These are phyloP conservation scores for Kuraishia cidri DNA, from an alignment of 805 yeast species.

Conservation along the genomic window DNA sequence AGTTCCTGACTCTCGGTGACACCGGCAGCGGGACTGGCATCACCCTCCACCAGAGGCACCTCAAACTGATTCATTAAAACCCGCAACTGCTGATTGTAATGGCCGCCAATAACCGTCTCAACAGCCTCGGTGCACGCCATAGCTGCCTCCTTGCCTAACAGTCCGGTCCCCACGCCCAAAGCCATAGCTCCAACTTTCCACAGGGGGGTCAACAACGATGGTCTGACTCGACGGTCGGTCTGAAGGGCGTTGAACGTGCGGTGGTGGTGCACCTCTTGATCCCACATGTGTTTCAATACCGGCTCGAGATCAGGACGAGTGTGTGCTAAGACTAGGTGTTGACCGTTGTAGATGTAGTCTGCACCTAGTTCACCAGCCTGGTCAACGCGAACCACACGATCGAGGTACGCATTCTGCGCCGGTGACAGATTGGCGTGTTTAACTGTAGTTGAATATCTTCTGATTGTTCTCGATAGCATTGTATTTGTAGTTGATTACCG, in stretches of 20 bases:
- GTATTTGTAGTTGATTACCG: too few species aligned
- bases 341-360: slow-evolving; percentile 87
- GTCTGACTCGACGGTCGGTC: slow-evolving; percentile 72
- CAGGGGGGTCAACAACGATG: slow-evolving; percentile 82
- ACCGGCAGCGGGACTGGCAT: slow-evolving; percentile 5
- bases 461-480: too few species aligned
- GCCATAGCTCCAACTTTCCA: slow-evolving; percentile 91
- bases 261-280: slow-evolving; percentile 90
- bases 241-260: slow-evolving; percentile 76
- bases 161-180: slow-evolving; percentile 81
- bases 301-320: slow-evolving; percentile 73
- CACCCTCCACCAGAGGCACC: slow-evolving; percentile 20
- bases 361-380: slow-evolving; percentile 99
- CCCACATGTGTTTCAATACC: slow-evolving; percentile 93
- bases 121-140: slow-evolving; percentile 99
- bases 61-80: slow-evolving; percentile 61
- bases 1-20: slow-evolving; percentile 43
- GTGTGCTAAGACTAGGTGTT: slow-evolving; percentile 63
- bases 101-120: slow-evolving; percentile 95
- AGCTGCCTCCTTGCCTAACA: slow-evolving; percentile 89
- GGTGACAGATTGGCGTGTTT: slow-evolving; percentile 4
- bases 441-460: too few species aligned
- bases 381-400: slow-evolving; percentile 79
- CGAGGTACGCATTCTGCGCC: slow-evolving; percentile 65
- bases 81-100: slow-evolving; percentile 85